phyloP scores from a whole-genome alignment of 495 filamentous ascomycete genomes.

The Paragyromitra xinjiangensis region DNA sequence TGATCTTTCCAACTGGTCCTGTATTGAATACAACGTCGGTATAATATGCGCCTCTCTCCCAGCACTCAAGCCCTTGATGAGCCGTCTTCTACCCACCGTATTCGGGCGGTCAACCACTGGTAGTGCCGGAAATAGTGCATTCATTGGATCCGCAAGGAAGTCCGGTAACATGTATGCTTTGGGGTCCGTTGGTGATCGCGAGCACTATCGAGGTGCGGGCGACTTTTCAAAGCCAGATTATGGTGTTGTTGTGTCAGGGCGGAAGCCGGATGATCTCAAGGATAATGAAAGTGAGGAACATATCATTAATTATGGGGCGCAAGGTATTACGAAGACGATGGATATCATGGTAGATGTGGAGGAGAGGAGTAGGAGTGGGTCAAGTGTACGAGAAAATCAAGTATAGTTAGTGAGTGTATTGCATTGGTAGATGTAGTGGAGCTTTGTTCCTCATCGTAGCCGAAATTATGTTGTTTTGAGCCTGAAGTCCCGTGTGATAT shows the following conservation, averaged over 20 bases:
- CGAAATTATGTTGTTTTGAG: constrained; percentile 4
- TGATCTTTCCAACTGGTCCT: constrained; percentile 51
- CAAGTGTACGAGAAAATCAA: neutral
- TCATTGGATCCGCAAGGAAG: constrained; percentile 6
- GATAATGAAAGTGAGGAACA: constrained; percentile 34
- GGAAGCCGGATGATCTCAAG: constrained; percentile 11
- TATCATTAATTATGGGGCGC: constrained; percentile 20
- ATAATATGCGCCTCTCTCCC: constrained; percentile 58
- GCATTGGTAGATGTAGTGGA: constrained; percentile 1
- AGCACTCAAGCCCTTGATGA: constrained; percentile 54
- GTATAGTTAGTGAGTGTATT: neutral
- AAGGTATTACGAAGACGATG: constrained; percentile 33
- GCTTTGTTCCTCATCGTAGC: neutral
- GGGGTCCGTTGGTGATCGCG: constrained; percentile 1
- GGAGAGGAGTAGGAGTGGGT: constrained; percentile 5
- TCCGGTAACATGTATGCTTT: constrained; percentile 34
- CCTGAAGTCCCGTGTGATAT: constrained; percentile 11
- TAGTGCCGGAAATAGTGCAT: constrained; percentile 4
- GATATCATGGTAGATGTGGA: constrained; percentile 30
- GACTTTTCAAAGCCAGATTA: neutral
- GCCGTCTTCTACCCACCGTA: constrained; percentile 34
- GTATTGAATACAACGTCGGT: constrained; percentile 56
- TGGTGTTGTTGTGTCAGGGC: constrained; percentile 2
- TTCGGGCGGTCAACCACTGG: constrained; percentile 19
- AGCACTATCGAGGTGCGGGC: neutral